Percentiles rank a stretch among this genome's conserved stretches.
These are phyloP conservation scores for Dispira parvispora DNA, from an alignment of 192 early-diverging fungal genomes.

Conservation along the genomic window DNA sequence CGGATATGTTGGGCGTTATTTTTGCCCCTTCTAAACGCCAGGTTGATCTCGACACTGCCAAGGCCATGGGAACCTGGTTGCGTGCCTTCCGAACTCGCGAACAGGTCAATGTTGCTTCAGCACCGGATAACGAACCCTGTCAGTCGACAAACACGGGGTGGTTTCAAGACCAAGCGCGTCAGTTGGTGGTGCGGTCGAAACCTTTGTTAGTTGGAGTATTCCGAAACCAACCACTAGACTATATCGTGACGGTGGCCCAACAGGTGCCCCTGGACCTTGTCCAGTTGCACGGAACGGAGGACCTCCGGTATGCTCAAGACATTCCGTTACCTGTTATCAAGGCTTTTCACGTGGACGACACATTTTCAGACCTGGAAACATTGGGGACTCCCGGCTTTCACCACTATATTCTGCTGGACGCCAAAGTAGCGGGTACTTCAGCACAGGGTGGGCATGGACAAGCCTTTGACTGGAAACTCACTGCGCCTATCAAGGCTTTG, in stretches of 20 bases:
- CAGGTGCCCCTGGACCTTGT: constrained; percentile 69
- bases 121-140: constrained; percentile 2
- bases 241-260: constrained; percentile 48
- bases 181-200: constrained; percentile 23
- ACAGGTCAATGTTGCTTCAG: neutral
- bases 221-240: constrained; percentile 58
- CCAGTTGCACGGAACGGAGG: constrained; percentile 84
- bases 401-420: constrained; percentile 34
- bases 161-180: constrained; percentile 28
- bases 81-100: constrained; percentile 11
- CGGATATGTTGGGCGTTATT: constrained; percentile 88
- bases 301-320: constrained; percentile 37
- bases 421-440: constrained; percentile 33
- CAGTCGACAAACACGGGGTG: constrained; percentile 18
- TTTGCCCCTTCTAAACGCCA: constrained; percentile 75
- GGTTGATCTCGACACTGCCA: constrained; percentile 44
- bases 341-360: constrained; percentile 68
- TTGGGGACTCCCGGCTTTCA: constrained; percentile 15
- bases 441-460: constrained; percentile 65
- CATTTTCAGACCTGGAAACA: constrained; percentile 15
- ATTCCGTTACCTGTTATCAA: constrained; percentile 77
- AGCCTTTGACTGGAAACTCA: constrained; percentile 60
- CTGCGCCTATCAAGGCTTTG: constrained; percentile 7
- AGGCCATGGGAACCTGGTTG: constrained; percentile 58
- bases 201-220: constrained; percentile 93